These are phyloP conservation scores for Mortierella sp. DNA, from an alignment of 371 early-diverging fungal species.

Conservation along the genomic window DNA sequence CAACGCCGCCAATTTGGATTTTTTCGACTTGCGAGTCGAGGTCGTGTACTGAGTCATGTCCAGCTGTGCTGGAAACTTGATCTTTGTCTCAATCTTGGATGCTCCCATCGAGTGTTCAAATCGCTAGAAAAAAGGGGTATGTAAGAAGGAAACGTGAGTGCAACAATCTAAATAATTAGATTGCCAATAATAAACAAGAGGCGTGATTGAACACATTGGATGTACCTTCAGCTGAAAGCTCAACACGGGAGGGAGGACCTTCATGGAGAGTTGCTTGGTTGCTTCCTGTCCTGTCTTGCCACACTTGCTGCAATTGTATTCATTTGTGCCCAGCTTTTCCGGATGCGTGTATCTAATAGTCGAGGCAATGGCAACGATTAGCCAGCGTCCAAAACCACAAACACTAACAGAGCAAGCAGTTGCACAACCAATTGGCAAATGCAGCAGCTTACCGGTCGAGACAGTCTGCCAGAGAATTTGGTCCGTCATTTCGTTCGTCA, in stretches of 20 bases:
- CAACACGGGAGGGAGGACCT: conserved; percentile 88
- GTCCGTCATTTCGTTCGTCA: conserved; percentile 51
- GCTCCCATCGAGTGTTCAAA: conserved; percentile 85
- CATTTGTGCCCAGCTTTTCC: conserved; percentile 76
- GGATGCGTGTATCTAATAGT: conserved; percentile 77
- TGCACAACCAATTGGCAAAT: too few relatives aligned
- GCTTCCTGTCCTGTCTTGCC: conserved; percentile 77
- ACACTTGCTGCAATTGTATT: conserved; percentile 84
- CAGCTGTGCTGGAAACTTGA: conserved; percentile 88
- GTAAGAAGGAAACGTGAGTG: not conserved
- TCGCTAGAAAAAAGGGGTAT: conserved; percentile 63
- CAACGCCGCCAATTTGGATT: conserved; percentile 35
- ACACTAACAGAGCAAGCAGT: too few relatives aligned
- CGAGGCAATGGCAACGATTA: conserved; percentile 24
- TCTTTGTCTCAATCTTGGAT: conserved; percentile 89
- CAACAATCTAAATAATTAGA: not conserved
- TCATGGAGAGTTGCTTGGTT: conserved; percentile 89
- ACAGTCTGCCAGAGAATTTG: conserved; percentile 62
- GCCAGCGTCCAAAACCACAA: not conserved
- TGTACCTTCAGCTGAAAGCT: conserved; percentile 90
- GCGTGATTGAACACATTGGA: not conserved
- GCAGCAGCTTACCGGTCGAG: conserved; percentile 63
- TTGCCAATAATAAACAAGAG: not conserved
- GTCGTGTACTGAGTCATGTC: conserved; percentile 95
- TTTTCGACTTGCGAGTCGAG: conserved; percentile 49